Evolutionary conservation across 2,329 filamentous ascomycete species (phyloP), one percentile per base, ranked within the genome.

Genomic region (Boeremia lycopersici): DNA sequence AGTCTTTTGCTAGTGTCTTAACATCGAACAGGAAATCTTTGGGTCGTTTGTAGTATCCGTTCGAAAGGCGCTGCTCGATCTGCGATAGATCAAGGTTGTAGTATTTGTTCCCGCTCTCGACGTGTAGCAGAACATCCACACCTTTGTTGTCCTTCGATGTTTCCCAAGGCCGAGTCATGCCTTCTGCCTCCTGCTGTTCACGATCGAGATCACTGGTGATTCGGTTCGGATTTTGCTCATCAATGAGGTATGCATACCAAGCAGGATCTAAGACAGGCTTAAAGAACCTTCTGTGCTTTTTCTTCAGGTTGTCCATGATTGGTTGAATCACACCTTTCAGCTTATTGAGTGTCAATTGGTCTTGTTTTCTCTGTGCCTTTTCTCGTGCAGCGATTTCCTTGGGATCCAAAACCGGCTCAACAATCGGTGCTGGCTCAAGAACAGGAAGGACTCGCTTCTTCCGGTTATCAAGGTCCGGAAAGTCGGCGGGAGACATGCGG

Each of bases 251-350:
- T 17, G 86, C 82, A 55, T 96, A 91, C 60, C 87, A 84, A 10
- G 77, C 75, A 46, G 90, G 87, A 2, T 90, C 86, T 57, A 99
- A 88, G 7, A 71, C 85, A 1, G 91, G 88, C 50, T 87, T 86
- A 57, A 92, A 85, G 77, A 98, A 98, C 63, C 91, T 91, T 71
- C 89, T 90, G 77, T 96, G 96, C 71, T 89, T 92, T 58, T 83
- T 82, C 74, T 96, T 95, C 71, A 99, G 91, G 76, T 97, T 91
- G 64, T 99, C 93, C 92, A 99, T 97, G 63, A 98, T 91, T 2
- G 91, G 91, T 74, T 97, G 93, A 49, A 99, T 86, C 48, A 89
- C 82, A 34, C 96, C 87, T 78, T 98, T 99, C 61, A 99, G 80
- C 54, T 89, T 80, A 72, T 98, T 97, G 48, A 98, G 82, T 10